These are phyloP conservation scores for Dioszegia aurantiaca DNA, from an alignment of 768 basidiomycete genomes.

Conservation along the genomic window DNA sequence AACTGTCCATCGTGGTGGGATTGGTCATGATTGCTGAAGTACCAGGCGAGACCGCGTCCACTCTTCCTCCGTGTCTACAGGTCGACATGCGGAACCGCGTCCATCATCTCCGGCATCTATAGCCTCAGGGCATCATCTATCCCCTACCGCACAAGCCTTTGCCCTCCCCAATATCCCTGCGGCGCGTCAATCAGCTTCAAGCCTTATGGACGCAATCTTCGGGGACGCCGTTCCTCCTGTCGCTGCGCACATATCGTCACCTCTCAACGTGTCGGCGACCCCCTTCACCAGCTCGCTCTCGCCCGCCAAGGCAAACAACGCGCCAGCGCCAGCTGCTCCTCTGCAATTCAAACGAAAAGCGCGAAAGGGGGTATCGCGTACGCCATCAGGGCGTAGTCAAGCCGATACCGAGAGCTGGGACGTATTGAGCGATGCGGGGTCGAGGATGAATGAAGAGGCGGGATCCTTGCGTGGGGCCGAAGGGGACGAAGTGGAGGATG, in stretches of 20 bases:
- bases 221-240: neutral
- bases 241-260: neutral
- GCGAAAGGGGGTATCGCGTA: neutral
- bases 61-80: too few relatives aligned
- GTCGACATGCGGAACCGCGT: too few relatives aligned
- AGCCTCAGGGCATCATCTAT: neutral
- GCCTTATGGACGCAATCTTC: conserved; percentile 21
- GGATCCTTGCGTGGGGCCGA: conserved; percentile 1
- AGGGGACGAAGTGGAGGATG: conserved; percentile 4
- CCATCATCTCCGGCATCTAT: too few relatives aligned
- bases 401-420: conserved; percentile 25
- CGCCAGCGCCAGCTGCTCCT: neutral
- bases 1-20: too few relatives aligned
- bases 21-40: too few relatives aligned
- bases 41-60: too few relatives aligned
- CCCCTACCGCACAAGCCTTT: neutral
- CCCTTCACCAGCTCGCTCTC: neutral
- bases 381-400: conserved; percentile 5
- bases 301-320: neutral
- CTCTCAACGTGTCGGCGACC: neutral
- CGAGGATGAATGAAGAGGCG: conserved; percentile 18
- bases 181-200: conserved; percentile 13
- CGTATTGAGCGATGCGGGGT: conserved; percentile 28
- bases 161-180: conserved; percentile 16
- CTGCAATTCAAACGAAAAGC: conserved; percentile 2